Base-by-base conservation (phyloP, 352 stramenopile species). In the Peronospora belbahrii region DNA sequence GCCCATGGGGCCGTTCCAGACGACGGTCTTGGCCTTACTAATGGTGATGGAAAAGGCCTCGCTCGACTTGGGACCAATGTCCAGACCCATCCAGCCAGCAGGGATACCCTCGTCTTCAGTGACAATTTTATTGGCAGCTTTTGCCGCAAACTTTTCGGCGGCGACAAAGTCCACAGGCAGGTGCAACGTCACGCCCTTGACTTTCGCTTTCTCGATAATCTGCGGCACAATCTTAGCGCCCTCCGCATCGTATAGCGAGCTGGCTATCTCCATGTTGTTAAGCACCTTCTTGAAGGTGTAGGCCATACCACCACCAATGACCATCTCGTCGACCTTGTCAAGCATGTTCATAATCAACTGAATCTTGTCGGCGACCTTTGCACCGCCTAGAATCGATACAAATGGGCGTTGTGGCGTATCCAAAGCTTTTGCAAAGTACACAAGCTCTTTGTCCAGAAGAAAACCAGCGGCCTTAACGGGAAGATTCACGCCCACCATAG, bases 231-330 rank as follows among this genome's bases (percentile, higher is more conserved):
- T 94, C 67, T 92, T 88, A 33, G 74, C 68, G 13, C 77, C 75
- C 33, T 92, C 83, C 1, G 83, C 81, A 44, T 96, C 87, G 59
- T 97, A 92, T 22, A 99, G 72, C 42, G 86, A 97, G 25, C 73
- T 80, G 40, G 95, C 96, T 57, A 99, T 96, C 60, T 96, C 73
- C 67, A 94, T 95, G 56, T 97, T 94, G 55, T 97, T 96, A 45
- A 97, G 67, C 42, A 97, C 95, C 77, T 98, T 98, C 71, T 98
- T 98, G 77, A 99, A 99, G n/a, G 97, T 99, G 71, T 99, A 99
- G 48, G 97, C 97, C 96, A 99, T 99, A 62, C 96, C 97, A 39
- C 96, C 97, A 41, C 97, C 97, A 33, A 99, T 86, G 35, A 99
- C 82, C 73, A 99, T 97, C 51, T 95, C 93, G 67, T 99, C 96